Conservation (phyloP, 1,284 basidiomycete genomes). For the Earliella scabrosa region DNA sequence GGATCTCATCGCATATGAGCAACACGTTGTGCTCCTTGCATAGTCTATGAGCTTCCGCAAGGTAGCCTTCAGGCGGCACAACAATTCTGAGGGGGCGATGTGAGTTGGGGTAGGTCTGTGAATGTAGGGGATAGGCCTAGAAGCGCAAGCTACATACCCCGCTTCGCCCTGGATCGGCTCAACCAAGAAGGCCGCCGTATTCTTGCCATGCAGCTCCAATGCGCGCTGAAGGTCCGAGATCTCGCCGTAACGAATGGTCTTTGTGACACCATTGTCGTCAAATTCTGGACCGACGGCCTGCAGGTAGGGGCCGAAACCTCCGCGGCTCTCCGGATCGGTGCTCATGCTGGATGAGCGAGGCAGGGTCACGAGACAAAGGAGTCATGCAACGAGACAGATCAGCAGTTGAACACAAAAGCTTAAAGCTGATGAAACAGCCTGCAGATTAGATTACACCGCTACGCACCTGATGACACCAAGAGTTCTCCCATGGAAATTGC, state of each 20-base stretch:
- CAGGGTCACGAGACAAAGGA: constrained; percentile 2
- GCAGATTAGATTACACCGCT: constrained; percentile 1
- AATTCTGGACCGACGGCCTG: constrained; percentile 84
- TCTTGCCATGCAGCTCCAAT: constrained; percentile 80
- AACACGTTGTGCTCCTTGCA: constrained; percentile 96
- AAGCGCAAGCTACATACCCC: constrained; percentile 61
- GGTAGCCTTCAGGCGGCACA: constrained; percentile 91
- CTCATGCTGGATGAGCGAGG: constrained; percentile 69
- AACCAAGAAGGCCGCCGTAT: constrained; percentile 92
- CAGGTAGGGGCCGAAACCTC: constrained; percentile 92
- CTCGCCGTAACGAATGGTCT: constrained; percentile 81
- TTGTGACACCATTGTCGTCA: constrained; percentile 51
- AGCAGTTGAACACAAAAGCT: constrained; percentile 20
- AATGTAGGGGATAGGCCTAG: background rate
- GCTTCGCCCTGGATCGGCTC: constrained; percentile 99
- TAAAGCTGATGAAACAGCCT: constrained; percentile 13
- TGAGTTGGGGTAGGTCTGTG: background rate
- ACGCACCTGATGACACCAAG: constrained; percentile 83
- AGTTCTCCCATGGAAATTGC: constrained; percentile 97
- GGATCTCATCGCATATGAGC: constrained; percentile 97
- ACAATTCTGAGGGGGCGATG: constrained; percentile 77
- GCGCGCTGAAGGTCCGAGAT: constrained; percentile 85
- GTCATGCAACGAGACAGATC: constrained; percentile 14
- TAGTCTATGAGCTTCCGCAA: constrained; percentile 75
- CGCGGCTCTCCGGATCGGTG: constrained; percentile 91